Conservation (phyloP, 306 rosid species). For the Cajanus cajan region DNA sequence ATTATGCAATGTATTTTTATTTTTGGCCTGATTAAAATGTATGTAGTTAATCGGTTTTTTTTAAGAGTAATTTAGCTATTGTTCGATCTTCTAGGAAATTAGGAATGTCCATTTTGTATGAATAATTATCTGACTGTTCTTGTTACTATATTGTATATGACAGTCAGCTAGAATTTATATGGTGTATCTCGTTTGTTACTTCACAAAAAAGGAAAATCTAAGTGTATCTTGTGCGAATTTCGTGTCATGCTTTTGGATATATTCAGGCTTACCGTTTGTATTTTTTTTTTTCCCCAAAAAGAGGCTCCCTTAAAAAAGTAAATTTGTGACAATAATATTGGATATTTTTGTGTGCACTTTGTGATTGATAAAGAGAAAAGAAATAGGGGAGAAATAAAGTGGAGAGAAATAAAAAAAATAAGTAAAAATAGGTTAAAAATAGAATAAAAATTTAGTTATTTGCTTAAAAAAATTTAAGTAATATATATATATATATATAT, state of each 20-base stretch:
- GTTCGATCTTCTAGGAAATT: neutral
- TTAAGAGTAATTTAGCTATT: neutral
- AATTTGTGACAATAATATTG: neutral
- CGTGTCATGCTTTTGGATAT: neutral
- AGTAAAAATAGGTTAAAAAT: no score
- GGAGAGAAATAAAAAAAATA: no score
- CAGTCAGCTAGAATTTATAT: neutral
- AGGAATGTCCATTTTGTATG: neutral
- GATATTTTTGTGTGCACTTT: neutral
- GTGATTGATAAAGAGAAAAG: no score
- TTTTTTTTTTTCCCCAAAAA: neutral
- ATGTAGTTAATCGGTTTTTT: neutral
- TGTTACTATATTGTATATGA: constrained; percentile 13
- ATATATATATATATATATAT: no score
- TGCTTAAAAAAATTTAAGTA: no score
- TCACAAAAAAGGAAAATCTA: neutral
- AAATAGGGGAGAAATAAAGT: no score
- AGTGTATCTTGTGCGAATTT: neutral
- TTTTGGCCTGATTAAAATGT: neutral
- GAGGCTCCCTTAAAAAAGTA: neutral
- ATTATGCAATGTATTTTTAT: neutral
- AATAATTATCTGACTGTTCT: neutral
- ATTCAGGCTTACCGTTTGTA: neutral
- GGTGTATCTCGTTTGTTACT: neutral
- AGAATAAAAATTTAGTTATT: no score